These are phyloP conservation scores for Wickerhamiella brachini DNA, from an alignment of 805 yeast genomes.

Conservation along the genomic window DNA sequence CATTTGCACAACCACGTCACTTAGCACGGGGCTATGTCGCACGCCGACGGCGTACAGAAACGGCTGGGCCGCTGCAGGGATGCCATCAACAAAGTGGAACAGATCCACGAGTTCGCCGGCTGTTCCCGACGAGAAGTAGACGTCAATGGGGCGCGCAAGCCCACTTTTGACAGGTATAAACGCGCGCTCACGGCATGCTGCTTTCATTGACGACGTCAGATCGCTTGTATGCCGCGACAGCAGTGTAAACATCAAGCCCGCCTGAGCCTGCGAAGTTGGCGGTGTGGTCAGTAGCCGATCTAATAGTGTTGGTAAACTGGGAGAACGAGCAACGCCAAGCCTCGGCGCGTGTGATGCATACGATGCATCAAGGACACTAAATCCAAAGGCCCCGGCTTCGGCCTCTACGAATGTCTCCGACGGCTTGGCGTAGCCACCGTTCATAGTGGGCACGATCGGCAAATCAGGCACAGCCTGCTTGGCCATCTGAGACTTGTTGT, in stretches of 20 bases:
- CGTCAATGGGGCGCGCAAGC: conserved; percentile 14
- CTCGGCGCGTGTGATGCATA: conserved; percentile 19
- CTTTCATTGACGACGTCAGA: conserved; percentile 14
- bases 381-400: conserved; percentile 19
- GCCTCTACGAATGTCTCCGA: conserved; percentile 16
- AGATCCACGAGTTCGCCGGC: conserved; percentile 8
- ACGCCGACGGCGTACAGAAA: conserved; percentile 25
- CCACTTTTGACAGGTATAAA: conserved; percentile 21
- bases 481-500: conserved; percentile 12
- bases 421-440: conserved; percentile 11
- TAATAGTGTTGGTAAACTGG: conserved; percentile 16
- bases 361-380: conserved; percentile 18
- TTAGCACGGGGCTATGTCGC: conserved; percentile 21
- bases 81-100: conserved; percentile 8
- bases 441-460: conserved; percentile 15
- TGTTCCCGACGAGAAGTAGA: conserved; percentile 13
- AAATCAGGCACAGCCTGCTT: conserved; percentile 1
- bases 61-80: conserved; percentile 14
- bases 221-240: conserved; percentile 18
- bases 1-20: conserved; percentile 20
- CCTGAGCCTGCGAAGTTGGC: conserved; percentile 14
- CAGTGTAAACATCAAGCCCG: conserved; percentile 20
- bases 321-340: conserved; percentile 22
- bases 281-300: conserved; percentile 14
- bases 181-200: conserved; percentile 7